Evolutionary conservation across 371 early-diverging fungal species (phyloP).

Genomic region (Rhizopus delemar): DNA sequence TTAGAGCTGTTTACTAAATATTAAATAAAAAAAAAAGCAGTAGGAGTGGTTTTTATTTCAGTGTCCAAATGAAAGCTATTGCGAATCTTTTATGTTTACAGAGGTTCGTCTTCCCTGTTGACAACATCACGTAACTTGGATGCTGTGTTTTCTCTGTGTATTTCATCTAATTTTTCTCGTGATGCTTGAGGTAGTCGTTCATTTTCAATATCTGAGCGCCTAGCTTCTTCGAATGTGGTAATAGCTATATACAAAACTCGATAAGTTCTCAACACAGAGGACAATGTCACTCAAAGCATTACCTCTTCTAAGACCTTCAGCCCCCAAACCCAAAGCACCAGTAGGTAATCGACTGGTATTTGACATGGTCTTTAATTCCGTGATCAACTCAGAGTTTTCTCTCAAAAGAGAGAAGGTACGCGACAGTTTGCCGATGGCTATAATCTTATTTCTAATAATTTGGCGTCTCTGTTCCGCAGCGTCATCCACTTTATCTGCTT

Average conservation of each 20-base stretch:
- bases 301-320: slow-evolving; percentile 86
- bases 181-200: slow-evolving; percentile 87
- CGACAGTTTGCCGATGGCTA: slow-evolving; percentile 91
- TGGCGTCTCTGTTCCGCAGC: slow-evolving; percentile 57
- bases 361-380: slow-evolving; percentile 87
- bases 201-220: slow-evolving; percentile 84
- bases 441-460: slow-evolving; percentile 86
- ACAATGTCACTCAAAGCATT: slow-evolving; percentile 5
- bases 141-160: slow-evolving; percentile 48
- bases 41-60: no score
- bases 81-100: no score
- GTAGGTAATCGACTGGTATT: slow-evolving; percentile 79
- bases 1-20: no score
- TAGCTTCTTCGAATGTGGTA: slow-evolving; percentile 90
- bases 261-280: neutral
- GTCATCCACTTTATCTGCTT: slow-evolving; percentile 19
- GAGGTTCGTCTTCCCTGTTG: slow-evolving; percentile 5
- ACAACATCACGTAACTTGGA: slow-evolving; percentile 34
- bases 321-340: slow-evolving; percentile 85
- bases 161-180: slow-evolving; percentile 39
- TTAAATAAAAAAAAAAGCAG: no score
- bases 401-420: slow-evolving; percentile 86
- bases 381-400: slow-evolving; percentile 86
- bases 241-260: slow-evolving; percentile 58
- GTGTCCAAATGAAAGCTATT: no score